These are phyloP conservation scores for Cenococcum geophilum DNA, from an alignment of 495 filamentous ascomycete species.

Conservation along the genomic window DNA sequence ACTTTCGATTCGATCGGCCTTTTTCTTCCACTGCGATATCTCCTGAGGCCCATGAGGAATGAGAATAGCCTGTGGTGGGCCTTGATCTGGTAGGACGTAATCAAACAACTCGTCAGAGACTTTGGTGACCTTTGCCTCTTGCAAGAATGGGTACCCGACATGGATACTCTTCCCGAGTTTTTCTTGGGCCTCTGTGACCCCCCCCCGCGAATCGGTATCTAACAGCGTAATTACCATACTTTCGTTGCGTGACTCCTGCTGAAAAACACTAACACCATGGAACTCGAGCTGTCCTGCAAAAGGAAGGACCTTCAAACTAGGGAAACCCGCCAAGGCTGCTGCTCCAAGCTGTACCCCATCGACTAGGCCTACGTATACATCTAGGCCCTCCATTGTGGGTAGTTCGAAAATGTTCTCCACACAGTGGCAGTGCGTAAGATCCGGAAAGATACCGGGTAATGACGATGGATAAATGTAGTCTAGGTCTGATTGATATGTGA, in stretches of 20 bases:
- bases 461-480: slow-evolving; percentile 81
- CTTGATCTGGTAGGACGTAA: slow-evolving; percentile 63
- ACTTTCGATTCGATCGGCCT: slow-evolving; percentile 73
- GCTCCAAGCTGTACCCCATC: slow-evolving; percentile 79
- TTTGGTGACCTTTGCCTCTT: slow-evolving; percentile 81
- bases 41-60: slow-evolving; percentile 70
- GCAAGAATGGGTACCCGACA: slow-evolving; percentile 92
- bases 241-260: slow-evolving; percentile 92
- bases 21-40: slow-evolving; percentile 76
- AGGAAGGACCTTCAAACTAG: slow-evolving; percentile 75
- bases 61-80: slow-evolving; percentile 52
- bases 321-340: slow-evolving; percentile 84
- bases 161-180: slow-evolving; percentile 81
- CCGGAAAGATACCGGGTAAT: slow-evolving; percentile 83
- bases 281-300: slow-evolving; percentile 74
- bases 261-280: slow-evolving; percentile 93
- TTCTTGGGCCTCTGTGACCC: slow-evolving; percentile 61
- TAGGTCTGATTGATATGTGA: slow-evolving; percentile 70
- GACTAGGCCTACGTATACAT: slow-evolving; percentile 77
- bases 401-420: slow-evolving; percentile 93
- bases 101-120: slow-evolving; percentile 94
- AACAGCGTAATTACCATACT: slow-evolving; percentile 87
- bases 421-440: slow-evolving; percentile 79
- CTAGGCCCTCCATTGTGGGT: slow-evolving; percentile 83
- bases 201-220: slow-evolving; percentile 64